Evolutionary conservation across 805 yeast species (phyloP).

Genomic region (Sugiyamaella americana): DNA sequence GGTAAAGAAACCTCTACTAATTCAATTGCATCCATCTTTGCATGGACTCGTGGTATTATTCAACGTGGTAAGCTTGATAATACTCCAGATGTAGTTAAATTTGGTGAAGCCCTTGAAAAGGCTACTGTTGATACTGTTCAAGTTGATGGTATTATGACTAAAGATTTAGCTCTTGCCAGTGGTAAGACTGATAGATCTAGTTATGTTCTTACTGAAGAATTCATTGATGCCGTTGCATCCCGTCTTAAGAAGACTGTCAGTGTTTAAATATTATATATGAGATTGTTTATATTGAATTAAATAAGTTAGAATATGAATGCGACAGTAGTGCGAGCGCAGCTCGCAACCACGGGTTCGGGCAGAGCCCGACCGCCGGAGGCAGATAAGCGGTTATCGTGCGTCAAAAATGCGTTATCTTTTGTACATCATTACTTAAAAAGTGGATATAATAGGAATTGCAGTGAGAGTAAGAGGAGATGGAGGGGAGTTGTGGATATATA

Average conservation of each 20-base stretch:
- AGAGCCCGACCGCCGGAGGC: too few species aligned
- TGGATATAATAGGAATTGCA: too few species aligned
- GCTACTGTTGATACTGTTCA: slow-evolving; percentile 85
- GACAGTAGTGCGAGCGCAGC: too few species aligned
- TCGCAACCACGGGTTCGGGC: too few species aligned
- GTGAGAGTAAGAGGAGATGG: too few species aligned
- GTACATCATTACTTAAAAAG: too few species aligned
- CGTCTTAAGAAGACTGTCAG: slow-evolving; percentile 41
- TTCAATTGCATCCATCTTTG: slow-evolving; percentile 94
- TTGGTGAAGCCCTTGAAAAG: slow-evolving; percentile 71
- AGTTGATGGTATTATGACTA: slow-evolving; percentile 85
- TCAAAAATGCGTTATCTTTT: too few species aligned
- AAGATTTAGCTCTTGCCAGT: slow-evolving; percentile 85
- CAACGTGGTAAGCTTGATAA: slow-evolving; percentile 88
- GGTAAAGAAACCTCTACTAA: slow-evolving; percentile 97
- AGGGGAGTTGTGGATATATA: too few species aligned
- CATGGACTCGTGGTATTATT: slow-evolving; percentile 90
- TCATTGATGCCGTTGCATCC: slow-evolving; percentile 71
- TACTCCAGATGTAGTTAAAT: slow-evolving; percentile 77
- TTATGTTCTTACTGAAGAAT: slow-evolving; percentile 89
- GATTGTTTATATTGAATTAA: not conserved
- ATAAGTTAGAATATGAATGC: not conserved
- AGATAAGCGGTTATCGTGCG: too few species aligned
- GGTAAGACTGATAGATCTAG: slow-evolving; percentile 78
- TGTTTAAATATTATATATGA: slow-evolving; percentile 1